Evolutionary conservation across 2,329 filamentous ascomycete species (phyloP).

Genomic region (Aspergillus neotritici): DNA sequence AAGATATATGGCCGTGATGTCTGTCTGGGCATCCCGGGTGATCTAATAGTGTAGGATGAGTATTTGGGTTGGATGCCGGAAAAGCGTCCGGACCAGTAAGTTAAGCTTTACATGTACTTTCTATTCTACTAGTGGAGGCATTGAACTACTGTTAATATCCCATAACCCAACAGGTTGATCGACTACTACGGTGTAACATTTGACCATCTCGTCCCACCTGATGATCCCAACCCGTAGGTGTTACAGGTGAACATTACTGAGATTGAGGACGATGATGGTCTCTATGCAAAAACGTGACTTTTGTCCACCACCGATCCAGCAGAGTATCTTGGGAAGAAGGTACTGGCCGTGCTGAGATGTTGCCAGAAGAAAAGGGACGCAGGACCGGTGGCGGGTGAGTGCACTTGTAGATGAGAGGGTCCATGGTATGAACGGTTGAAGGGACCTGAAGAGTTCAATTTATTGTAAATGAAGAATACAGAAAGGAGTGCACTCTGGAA

Average conservation of each 20-base stretch:
- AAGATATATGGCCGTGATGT: constrained; percentile 12
- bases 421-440: background rate
- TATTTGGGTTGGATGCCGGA: constrained; percentile 15
- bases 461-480: background rate
- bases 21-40: constrained; percentile 4
- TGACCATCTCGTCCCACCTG: constrained; percentile 8
- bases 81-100: constrained; percentile 9
- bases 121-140: background rate
- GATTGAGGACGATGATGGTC: constrained; percentile 31
- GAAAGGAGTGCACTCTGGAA: too few species aligned
- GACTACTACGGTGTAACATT: constrained; percentile 13
- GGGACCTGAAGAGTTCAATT: background rate
- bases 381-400: constrained; percentile 32
- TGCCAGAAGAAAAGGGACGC: constrained; percentile 35
- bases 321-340: constrained; percentile 37
- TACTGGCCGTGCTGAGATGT: constrained; percentile 41
- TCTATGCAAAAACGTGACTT: constrained; percentile 32
- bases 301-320: constrained; percentile 32
- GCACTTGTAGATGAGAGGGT: constrained; percentile 16
- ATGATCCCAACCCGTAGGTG: constrained; percentile 38
- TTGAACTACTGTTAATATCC: background rate
- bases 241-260: constrained; percentile 42
- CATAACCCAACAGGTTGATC: constrained; percentile 2
- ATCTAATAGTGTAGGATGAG: constrained; percentile 15
- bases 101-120: background rate